phyloP scores from a whole-genome alignment of 495 filamentous ascomycete species.

The Aspergillus kassunensis region DNA sequence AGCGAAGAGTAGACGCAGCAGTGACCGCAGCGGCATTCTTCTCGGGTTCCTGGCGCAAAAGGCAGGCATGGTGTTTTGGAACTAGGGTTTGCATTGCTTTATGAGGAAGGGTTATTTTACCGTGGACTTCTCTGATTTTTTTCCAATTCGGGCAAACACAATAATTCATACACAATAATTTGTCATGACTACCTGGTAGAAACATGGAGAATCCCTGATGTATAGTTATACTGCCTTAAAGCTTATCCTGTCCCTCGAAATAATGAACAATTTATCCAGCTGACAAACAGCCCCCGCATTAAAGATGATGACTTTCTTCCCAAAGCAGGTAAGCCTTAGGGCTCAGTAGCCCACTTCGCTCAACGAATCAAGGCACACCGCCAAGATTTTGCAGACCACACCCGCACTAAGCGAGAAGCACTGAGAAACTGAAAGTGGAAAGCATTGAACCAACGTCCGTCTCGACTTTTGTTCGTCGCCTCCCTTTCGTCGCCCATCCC shows the following conservation, averaged over 20 bases:
- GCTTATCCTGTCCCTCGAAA: no score
- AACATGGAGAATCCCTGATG: no score
- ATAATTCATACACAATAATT: background rate
- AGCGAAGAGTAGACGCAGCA: constrained; percentile 28
- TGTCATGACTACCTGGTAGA: background rate
- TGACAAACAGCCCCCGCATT: no score
- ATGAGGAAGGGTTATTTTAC: constrained; percentile 14
- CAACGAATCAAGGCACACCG: constrained; percentile 25
- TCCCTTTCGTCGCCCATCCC: constrained; percentile 34
- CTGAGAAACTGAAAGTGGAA: constrained; percentile 23
- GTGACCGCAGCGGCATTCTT: constrained; percentile 14
- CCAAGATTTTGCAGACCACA: constrained; percentile 44
- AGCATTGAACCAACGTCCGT: constrained; percentile 9
- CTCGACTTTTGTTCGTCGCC: constrained; percentile 19
- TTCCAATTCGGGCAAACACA: background rate
- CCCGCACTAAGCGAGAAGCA: constrained; percentile 49
- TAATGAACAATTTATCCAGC: background rate
- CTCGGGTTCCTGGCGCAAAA: constrained; percentile 37
- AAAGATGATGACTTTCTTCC: background rate
- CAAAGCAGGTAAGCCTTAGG: constrained; percentile 38
- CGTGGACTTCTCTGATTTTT: background rate
- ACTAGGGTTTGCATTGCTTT: constrained; percentile 20
- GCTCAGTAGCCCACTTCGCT: constrained; percentile 17
- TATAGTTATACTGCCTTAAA: no score
- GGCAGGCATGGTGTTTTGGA: constrained; percentile 43